phyloP scores from a whole-genome alignment of 2,329 filamentous ascomycete species.

The Trichoderma atrobrunneum region DNA sequence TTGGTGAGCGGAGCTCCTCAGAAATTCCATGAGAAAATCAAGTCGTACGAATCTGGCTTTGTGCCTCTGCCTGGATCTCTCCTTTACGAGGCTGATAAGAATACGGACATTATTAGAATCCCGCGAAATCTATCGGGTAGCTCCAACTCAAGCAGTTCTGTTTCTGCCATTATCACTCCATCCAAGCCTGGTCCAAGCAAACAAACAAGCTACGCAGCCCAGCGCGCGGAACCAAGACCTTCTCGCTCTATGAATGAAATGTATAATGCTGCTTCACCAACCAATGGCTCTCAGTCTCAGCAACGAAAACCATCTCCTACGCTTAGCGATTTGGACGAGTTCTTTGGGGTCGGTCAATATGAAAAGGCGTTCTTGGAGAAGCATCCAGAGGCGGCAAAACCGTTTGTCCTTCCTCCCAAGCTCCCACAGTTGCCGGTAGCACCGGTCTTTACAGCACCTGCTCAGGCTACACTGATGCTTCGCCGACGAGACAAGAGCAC shows the following conservation, averaged over 20 bases:
- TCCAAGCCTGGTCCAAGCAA: constrained; percentile 18
- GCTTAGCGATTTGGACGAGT: constrained; percentile 14
- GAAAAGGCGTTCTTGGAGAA: constrained; percentile 11
- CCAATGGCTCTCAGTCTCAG: background rate
- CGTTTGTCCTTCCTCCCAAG: background rate
- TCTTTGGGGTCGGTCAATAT: constrained; percentile 5
- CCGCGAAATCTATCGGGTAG: constrained; percentile 19
- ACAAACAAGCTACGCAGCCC: background rate
- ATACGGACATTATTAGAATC: background rate
- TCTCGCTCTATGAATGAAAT: background rate
- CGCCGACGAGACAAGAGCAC: constrained; percentile 1
- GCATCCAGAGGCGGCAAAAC: constrained; percentile 8
- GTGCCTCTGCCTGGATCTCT: constrained; percentile 12
- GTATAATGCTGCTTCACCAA: background rate
- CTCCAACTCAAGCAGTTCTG: background rate
- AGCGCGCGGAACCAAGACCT: background rate
- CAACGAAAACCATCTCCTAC: background rate
- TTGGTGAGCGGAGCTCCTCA: background rate
- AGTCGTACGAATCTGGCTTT: constrained; percentile 6
- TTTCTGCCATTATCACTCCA: constrained; percentile 25
- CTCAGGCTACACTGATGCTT: background rate
- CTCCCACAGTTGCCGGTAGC: background rate
- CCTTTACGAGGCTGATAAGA: constrained; percentile 14
- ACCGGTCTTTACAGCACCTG: background rate
- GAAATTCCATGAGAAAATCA: background rate